Base-by-base conservation (phyloP, 2,329 filamentous ascomycete genomes). In the Sphaerostilbella broomeana region DNA sequence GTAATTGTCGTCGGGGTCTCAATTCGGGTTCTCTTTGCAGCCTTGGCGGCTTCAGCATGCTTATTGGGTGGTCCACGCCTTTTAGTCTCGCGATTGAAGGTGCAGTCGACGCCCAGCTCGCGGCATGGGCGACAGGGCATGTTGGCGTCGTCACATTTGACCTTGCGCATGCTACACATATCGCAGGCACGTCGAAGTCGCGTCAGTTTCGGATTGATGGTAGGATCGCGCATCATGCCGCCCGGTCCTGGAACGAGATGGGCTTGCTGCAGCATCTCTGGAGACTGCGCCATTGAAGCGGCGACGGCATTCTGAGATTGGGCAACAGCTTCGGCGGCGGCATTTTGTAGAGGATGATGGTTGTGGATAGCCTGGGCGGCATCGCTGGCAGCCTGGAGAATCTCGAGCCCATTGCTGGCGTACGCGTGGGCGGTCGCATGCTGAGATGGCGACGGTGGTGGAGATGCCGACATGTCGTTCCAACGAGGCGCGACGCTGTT, bases 111-210 rank as follows among this genome's bases (percentile, higher is more conserved):
- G 17, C 69, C 65, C 13, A 79, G 70, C 40, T 77, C 72, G 43
- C 63, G 59, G 48, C 75, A 79, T 4, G 74, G 72, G 18, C 67
- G 68, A 50, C 75, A 79, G 2, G 74, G 74, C n/a, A 73, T 67
- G 16, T 68, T 64, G 26, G 64, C 61, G 46, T 75, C 73, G 52
- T 77, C 73, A 55, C 74, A 78, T 59, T 79, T 79, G 30, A 79
- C 75, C 46, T 79, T 79, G 42, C 75, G 71, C 57, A 73, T 70
- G 43, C 74, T 77, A 54, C 75, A 79, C 66, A 79, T 73, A 48
- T 79, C 75, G 49, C 75, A 79, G 11, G 75, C 75, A 35, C 75
- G 69, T 43, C 75, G 65, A 21, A 79, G 63, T 6, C 75, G 70
- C 19, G 73, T 77, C 31, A 72, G 60, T 58, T 75, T 77, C 12